phyloP scores from a whole-genome alignment of 2,329 filamentous ascomycete species.

The Tolypocladium sp. region DNA sequence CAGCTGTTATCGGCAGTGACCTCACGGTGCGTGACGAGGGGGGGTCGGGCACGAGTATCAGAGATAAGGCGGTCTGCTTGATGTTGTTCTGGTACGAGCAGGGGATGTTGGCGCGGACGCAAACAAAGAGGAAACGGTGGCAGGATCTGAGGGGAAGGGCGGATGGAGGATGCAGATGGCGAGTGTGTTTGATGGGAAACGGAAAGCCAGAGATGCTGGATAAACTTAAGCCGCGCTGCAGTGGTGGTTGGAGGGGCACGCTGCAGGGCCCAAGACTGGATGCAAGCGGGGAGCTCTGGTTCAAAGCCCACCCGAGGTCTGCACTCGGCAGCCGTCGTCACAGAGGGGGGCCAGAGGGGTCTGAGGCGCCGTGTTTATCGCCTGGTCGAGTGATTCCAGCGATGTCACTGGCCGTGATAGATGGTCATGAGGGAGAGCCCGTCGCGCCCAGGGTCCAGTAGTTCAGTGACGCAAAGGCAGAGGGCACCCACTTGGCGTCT shows the following conservation, averaged over 20 bases:
- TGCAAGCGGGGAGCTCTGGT: not conserved
- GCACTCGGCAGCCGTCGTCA: not conserved
- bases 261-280: not conserved
- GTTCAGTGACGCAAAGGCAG: not conserved
- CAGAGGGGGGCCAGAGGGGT: not conserved
- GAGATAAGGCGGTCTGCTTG: not conserved
- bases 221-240: not conserved
- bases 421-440: not conserved
- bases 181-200: not conserved
- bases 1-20: not conserved
- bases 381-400: not conserved
- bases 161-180: not conserved
- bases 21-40: not conserved
- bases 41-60: not conserved
- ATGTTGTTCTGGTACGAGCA: not conserved
- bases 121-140: not conserved
- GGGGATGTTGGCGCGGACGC: not conserved
- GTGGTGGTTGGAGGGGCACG: not conserved
- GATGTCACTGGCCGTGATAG: not conserved
- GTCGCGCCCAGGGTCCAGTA: not conserved
- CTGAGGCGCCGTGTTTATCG: not conserved
- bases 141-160: not conserved
- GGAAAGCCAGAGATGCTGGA: not conserved
- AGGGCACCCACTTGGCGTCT: not conserved
- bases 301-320: not conserved